phyloP scores from a whole-genome alignment of 345 rosid species.

The Pistacia vera region DNA sequence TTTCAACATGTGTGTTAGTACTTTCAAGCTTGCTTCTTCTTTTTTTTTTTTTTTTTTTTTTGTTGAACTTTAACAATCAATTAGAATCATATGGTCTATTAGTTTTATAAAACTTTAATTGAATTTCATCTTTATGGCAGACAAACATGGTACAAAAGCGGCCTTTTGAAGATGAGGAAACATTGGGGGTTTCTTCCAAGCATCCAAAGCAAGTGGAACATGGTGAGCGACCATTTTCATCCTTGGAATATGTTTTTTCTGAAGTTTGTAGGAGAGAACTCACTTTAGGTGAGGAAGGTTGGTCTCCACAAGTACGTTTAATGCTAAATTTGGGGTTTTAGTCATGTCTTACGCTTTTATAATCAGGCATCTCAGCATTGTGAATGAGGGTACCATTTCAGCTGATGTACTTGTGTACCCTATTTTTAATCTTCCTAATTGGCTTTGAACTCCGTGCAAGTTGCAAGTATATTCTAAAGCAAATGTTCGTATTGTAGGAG shows the following conservation, averaged over 20 bases:
- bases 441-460: not conserved
- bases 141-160: slow-evolving; percentile 51
- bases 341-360: not conserved
- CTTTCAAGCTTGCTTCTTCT: not conserved
- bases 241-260: slow-evolving; percentile 26
- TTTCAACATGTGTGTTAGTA: not conserved
- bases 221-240: slow-evolving; percentile 23
- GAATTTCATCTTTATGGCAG: slow-evolving; percentile 14
- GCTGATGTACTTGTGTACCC: not conserved
- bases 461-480: not conserved
- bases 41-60: not conserved
- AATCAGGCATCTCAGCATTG: not conserved
- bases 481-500: not conserved
- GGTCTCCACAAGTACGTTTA: not conserved
- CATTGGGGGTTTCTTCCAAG: slow-evolving; percentile 37
- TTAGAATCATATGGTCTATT: too few relatives aligned
- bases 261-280: slow-evolving; percentile 17
- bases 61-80: too few relatives aligned
- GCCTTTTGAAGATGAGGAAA: slow-evolving; percentile 42
- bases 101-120: not conserved
- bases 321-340: not conserved
- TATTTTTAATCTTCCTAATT: not conserved
- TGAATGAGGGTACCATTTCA: not conserved
- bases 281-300: slow-evolving; percentile 36
- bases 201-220: slow-evolving; percentile 35